Conservation (phyloP, 805 yeast species). For the Candida boidinii region DNA sequence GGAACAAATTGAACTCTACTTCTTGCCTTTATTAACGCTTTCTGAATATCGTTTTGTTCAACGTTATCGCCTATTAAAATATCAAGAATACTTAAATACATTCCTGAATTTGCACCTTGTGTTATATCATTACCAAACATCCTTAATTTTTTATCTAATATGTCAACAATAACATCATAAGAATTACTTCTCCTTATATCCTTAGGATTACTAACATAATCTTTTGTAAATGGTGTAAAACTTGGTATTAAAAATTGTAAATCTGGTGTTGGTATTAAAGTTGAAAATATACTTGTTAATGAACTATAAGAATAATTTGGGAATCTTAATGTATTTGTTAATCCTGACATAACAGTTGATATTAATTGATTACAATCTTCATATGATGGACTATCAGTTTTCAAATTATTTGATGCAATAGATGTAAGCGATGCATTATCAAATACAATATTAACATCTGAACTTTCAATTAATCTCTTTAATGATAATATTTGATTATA, state of each 20-base stretch:
- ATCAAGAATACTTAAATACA: constrained; percentile 62
- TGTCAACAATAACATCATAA: constrained; percentile 76
- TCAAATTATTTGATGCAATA: constrained; percentile 57
- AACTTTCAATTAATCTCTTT: constrained; percentile 69
- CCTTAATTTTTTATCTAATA: constrained; percentile 68
- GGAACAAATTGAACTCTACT: constrained; percentile 72
- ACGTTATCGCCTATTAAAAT: constrained; percentile 57
- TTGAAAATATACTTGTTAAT: constrained; percentile 69
- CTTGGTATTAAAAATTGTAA: constrained; percentile 68
- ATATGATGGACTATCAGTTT: constrained; percentile 54
- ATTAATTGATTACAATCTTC: constrained; percentile 79
- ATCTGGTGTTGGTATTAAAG: constrained; percentile 80
- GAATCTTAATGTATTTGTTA: constrained; percentile 82
- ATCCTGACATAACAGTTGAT: constrained; percentile 73
- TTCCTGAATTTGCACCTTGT: constrained; percentile 28
- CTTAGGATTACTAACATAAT: constrained; percentile 50
- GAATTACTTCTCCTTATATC: constrained; percentile 66
- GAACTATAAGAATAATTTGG: constrained; percentile 91
- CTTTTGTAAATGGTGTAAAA: constrained; percentile 70
- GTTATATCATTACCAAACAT: constrained; percentile 46
- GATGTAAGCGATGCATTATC: constrained; percentile 80
- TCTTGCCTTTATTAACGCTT: constrained; percentile 55
- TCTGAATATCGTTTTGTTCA: constrained; percentile 65
- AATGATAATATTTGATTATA: constrained; percentile 83
- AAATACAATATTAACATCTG: constrained; percentile 83